Evolutionary conservation across 1,284 basidiomycete genomes (phyloP), one percentile per base, ranked within the genome.

Genomic region (Pulchroboletus neoregius): DNA sequence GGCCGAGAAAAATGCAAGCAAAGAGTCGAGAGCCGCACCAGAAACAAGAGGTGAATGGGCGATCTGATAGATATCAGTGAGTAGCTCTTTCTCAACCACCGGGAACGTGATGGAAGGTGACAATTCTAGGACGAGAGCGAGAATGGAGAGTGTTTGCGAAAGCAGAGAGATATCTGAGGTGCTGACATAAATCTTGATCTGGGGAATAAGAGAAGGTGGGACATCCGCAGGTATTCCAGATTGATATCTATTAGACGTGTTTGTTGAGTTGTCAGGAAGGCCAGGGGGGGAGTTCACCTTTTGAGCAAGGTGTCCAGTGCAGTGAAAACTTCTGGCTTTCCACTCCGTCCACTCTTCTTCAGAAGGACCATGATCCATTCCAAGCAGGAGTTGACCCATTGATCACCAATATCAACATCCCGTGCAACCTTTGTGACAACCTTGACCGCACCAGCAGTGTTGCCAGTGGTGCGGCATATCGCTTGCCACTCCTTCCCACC

Each of bases 291-390:
- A n/a, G 52, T 67, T 34, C 59, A 85, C 84, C 83, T 80, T 52
- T 72, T 76, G 31, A 95, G 65, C 32, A 94, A 71, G 12, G 82
- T 80, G 45, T 87, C 81, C 49, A 98, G 69, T 46, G 88, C 87
- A 31, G 74, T 75, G 66, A 99, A 94, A 1, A 90, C 74, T 34
- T 91, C 89, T 23, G 80, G 78, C 64, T 92, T 92, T 15, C 91
- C 84, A 9, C 77, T 68, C 23, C 90, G 77, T 45, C 91, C 89
- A 52, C 84, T 88, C 68, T 87, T 89, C 66, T 82, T 84, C 49
- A 98, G 67, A 20, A 96, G 70, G 1, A 76, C 74, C 50, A 92
- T 78, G 13, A 91, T 72, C 78, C 91, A 92, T 36, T 87, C 80
- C 31, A 93, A 71, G 54, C 81, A 86, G 4, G 82, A 79, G 44